Evolutionary conservation across 2,329 filamentous ascomycete species (phyloP).

Genomic region (Cadophora gregata): DNA sequence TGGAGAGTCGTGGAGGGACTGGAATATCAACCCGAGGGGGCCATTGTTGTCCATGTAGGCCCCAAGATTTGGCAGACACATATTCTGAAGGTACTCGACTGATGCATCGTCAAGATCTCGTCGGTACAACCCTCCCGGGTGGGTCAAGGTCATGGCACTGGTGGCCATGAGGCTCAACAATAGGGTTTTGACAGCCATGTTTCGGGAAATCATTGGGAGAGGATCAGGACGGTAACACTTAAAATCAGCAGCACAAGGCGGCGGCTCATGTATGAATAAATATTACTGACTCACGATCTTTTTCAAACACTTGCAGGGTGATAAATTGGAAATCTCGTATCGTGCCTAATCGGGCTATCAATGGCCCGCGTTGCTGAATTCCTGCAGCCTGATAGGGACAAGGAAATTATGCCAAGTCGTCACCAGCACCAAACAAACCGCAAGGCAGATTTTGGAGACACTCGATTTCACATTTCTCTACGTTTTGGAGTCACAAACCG

Average conservation of each 20-base stretch:
- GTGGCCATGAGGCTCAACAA: conserved; percentile 1
- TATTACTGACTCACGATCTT: neutral
- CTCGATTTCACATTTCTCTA: neutral
- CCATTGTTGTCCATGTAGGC: neutral
- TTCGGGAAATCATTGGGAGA: neutral
- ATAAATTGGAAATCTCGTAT: conserved; percentile 11
- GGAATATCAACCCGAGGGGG: neutral
- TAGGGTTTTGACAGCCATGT: neutral
- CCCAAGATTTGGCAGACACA: conserved; percentile 6
- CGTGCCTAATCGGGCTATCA: neutral
- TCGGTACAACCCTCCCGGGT: neutral
- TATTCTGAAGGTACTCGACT: neutral
- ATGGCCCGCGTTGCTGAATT: too few species aligned
- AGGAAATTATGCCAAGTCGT: neutral
- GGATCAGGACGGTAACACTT: neutral
- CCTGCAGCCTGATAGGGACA: neutral
- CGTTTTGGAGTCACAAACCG: too few species aligned
- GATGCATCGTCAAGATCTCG: conserved; percentile 3
- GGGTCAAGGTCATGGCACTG: neutral
- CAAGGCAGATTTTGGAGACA: neutral
- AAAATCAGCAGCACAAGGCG: neutral
- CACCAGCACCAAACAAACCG: neutral
- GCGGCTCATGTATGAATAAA: neutral
- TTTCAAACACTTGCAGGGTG: neutral
- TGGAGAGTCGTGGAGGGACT: conserved; percentile 23